Conservation (phyloP, 2,329 filamentous ascomycete species). For the Conoideocrella luteorostrata region DNA sequence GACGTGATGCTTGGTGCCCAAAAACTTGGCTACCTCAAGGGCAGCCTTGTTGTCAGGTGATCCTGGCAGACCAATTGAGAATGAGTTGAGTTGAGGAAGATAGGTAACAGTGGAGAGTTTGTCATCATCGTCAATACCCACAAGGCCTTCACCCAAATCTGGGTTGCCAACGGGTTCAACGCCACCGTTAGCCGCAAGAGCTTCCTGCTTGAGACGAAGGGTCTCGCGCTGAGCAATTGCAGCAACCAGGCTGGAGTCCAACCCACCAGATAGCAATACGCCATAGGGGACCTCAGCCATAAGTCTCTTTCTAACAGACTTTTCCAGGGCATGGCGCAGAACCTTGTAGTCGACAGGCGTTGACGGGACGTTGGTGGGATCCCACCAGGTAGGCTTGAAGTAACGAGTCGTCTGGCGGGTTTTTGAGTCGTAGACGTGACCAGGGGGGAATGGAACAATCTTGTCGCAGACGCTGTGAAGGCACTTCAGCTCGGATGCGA, state of each 20-base stretch:
- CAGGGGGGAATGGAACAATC: slow-evolving; percentile 88
- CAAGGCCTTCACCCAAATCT: slow-evolving; percentile 64
- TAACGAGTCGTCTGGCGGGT: slow-evolving; percentile 81
- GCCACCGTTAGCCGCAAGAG: slow-evolving; percentile 41
- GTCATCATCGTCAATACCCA: slow-evolving; percentile 91
- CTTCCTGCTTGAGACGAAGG: slow-evolving; percentile 63
- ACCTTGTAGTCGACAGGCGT: slow-evolving; percentile 77
- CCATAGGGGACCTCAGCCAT: slow-evolving; percentile 99
- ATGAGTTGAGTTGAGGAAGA: slow-evolving; percentile 93
- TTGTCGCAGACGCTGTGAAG: slow-evolving; percentile 91
- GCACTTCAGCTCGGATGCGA: slow-evolving; percentile 94
- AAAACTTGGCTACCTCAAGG: slow-evolving; percentile 87
- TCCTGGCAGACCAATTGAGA: slow-evolving; percentile 92
- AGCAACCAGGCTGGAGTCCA: slow-evolving; percentile 92
- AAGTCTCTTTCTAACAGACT: slow-evolving; percentile 86
- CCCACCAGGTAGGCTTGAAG: slow-evolving; percentile 90
- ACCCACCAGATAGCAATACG: slow-evolving; percentile 86
- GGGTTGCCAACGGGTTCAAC: slow-evolving; percentile 41
- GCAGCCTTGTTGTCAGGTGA: slow-evolving; percentile 91
- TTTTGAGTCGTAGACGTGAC: slow-evolving; percentile 92
- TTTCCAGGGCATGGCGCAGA: slow-evolving; percentile 77
- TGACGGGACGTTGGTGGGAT: slow-evolving; percentile 69
- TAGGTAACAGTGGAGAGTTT: slow-evolving; percentile 84
- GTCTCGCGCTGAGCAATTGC: slow-evolving; percentile 94
- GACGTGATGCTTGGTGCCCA: slow-evolving; percentile 95